phyloP scores from a whole-genome alignment of 148 eudicot species.

The Vaccinium darrowii region DNA sequence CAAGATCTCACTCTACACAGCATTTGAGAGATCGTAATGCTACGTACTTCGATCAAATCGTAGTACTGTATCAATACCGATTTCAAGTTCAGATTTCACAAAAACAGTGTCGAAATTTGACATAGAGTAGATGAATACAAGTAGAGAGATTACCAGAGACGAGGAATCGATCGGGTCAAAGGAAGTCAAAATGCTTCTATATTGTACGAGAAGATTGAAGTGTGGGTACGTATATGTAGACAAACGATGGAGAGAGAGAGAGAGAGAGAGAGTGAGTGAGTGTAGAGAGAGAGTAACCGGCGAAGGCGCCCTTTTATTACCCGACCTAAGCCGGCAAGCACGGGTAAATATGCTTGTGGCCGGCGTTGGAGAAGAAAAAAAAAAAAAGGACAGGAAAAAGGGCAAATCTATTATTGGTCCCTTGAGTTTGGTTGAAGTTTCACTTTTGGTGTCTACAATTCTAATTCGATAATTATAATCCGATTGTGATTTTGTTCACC shows the following conservation, averaged over 20 bases:
- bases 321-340: slow-evolving; percentile 21
- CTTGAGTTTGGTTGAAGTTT: background rate
- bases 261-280: background rate
- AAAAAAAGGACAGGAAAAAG: background rate
- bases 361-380: background rate
- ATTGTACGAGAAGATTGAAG: background rate
- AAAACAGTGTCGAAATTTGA: background rate
- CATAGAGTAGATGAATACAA: background rate
- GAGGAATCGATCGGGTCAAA: background rate
- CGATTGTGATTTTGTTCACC: too few species aligned
- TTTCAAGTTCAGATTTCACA: background rate
- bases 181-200: slow-evolving; percentile 11
- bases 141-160: slow-evolving; percentile 13
- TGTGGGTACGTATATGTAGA: background rate
- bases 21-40: background rate
- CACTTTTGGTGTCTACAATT: background rate
- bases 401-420: background rate
- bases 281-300: slow-evolving; percentile 16
- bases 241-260: background rate
- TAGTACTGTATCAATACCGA: background rate
- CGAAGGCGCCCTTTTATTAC: slow-evolving; percentile 14
- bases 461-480: background rate
- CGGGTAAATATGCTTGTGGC: slow-evolving; percentile 10
- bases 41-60: background rate
- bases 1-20: slow-evolving; percentile 6